Conservation (phyloP, 1,139 yeast genomes). For the Geotrichum carabidarum region DNA sequence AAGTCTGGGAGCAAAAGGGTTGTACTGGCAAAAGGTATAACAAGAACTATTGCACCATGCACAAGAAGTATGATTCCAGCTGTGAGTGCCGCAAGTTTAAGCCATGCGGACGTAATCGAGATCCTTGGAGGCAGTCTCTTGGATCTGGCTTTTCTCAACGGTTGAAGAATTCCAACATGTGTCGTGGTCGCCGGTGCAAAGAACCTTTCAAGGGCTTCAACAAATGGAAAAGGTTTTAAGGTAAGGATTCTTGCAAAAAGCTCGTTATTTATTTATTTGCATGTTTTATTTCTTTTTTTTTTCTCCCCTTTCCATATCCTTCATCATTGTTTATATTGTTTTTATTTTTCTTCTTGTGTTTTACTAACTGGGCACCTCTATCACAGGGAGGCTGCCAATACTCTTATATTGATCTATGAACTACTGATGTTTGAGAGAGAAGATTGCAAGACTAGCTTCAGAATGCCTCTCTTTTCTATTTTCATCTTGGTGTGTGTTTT, state of each 20-base stretch:
- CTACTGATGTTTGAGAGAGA: background rate
- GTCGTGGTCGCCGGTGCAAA: background rate
- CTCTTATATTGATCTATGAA: constrained; percentile 2
- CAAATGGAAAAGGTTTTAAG: background rate
- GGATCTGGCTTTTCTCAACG: too few relatives aligned
- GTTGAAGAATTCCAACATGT: background rate
- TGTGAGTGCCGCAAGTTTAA: too few relatives aligned
- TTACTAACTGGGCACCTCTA: constrained; percentile 9
- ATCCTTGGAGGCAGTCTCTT: too few relatives aligned
- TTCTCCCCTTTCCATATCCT: background rate
- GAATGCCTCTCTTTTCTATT: background rate
- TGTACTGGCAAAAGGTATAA: too few relatives aligned
- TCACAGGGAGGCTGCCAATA: background rate
- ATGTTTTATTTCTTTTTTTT: background rate
- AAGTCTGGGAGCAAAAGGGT: background rate
- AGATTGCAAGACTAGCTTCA: background rate
- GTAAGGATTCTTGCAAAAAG: background rate
- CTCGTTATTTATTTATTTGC: constrained; percentile 3
- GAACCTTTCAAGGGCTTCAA: background rate
- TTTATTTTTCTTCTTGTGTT: background rate
- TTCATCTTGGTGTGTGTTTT: background rate
- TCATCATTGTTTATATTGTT: background rate
- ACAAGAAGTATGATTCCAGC: too few relatives aligned
- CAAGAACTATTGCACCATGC: too few relatives aligned
- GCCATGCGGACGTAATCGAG: too few relatives aligned